These are phyloP conservation scores for Candida fluviatilis DNA, from an alignment of 805 yeast genomes.

Conservation along the genomic window DNA sequence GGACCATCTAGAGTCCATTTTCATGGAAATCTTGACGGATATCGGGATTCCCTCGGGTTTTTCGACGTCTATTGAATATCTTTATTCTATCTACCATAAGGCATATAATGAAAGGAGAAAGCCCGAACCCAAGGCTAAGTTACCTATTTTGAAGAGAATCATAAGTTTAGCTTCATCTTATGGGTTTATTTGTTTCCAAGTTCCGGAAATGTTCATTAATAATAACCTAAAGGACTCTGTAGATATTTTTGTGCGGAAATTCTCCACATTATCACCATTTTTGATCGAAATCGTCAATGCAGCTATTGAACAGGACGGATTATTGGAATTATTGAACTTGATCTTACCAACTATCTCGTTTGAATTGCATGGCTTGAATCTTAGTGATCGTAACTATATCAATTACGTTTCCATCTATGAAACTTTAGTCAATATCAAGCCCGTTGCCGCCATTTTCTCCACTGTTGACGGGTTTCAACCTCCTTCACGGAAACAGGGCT, in stretches of 20 bases:
- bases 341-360: constrained; percentile 44
- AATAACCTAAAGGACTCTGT: constrained; percentile 29
- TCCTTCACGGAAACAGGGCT: constrained; percentile 38
- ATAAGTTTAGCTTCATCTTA: constrained; percentile 52
- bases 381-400: constrained; percentile 50
- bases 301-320: constrained; percentile 63
- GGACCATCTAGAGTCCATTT: constrained; percentile 44
- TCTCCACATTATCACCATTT: constrained; percentile 29
- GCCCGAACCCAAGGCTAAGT: constrained; percentile 30
- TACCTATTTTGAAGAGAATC: constrained; percentile 43
- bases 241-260: constrained; percentile 19
- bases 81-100: constrained; percentile 41
- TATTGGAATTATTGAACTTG: constrained; percentile 55
- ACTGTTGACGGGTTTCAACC: constrained; percentile 52
- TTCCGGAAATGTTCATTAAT: constrained; percentile 56
- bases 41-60: constrained; percentile 37
- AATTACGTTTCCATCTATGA: constrained; percentile 54
- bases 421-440: constrained; percentile 53
- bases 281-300: constrained; percentile 53
- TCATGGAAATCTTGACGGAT: constrained; percentile 55
- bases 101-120: constrained; percentile 43
- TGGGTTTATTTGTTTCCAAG: constrained; percentile 65
- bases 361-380: constrained; percentile 34
- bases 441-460: constrained; percentile 58
- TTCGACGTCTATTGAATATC: constrained; percentile 43